Evolutionary conservation across 1,139 yeast species (phyloP), one percentile per base, ranked within the genome.

Genomic region (Kurtzmaniella natalensis): DNA sequence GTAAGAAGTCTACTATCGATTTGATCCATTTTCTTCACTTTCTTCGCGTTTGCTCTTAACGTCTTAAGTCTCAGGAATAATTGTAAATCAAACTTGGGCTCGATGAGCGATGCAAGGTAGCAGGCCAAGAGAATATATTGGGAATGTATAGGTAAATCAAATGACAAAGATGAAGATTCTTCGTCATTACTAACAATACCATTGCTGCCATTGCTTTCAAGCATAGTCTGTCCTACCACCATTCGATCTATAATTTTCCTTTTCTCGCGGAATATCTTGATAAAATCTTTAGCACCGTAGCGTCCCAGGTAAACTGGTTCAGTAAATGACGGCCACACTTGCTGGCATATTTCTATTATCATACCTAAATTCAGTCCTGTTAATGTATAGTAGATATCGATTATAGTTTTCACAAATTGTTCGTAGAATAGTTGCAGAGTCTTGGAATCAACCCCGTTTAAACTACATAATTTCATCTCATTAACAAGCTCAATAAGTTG

Each of bases 31-130:
- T 55, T 46, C 40, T 50, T 38, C 40, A 34, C 42, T 50, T 70
- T 56, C 40, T 63, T 54, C 44, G 41, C 37, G 62, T 69, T 60
- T 23, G 55, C 49, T 34, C 62, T 61, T 25, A 72, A 63, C 14
- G 72, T 75, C 42, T 76, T 75, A 17, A 80, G 64, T 40, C 68
- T 71, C 29, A 89, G 77, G 44, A 81, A 83, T 37, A 70, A 61
- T 28, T 74, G 70, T 42, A 76, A 61, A 50, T 83, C 94, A 41
- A 65, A 63, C 40, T 72, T 72, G 3, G 78, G 76, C 5, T 78
- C 77, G 33, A 76, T 75, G 48, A 70, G 79, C 1, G 89, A 80
- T 0, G 89, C 88, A 36, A 83, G 59, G 46, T 79, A 83, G 0
- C 86, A 78, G 1, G 89, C 85, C 34, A 82, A 65, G 17, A 83